Evolutionary conservation across 2,329 filamentous ascomycete genomes (phyloP), one percentile per base, ranked within the genome.

Genomic region (Fusarium sp.): DNA sequence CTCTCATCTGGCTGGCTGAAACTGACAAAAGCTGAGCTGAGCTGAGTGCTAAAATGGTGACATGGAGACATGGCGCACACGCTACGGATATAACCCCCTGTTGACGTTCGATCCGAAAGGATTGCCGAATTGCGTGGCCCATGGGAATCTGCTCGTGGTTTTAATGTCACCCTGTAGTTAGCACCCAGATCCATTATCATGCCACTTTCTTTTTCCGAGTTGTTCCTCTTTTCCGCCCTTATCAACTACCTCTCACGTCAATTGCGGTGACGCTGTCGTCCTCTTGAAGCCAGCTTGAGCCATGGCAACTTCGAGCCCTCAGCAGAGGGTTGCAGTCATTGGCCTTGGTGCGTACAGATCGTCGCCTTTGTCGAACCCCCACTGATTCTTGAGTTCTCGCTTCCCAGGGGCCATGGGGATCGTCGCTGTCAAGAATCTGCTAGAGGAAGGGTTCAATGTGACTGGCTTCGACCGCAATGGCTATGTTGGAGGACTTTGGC

Each of bases 401-500:
- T 54, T 59, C 20, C 8, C 68, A 82, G 82, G 83, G 16, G 81
- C 81, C 18, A 78, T 82, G 57, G 84, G 84, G 48, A 79, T 85
- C 23, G 82, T 83, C 9, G 77, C 83, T 7, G 77, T 85, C 60
- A 87, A 87, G 76, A 83, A 83, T 41, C 71, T 87, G 20, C 73
- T 82, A 3, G 85, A 87, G 66, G 84, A 85, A 75, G 84, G 85
- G 10, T 87, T 86, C 61, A 75, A 85, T 11, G 85, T 82, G 6
- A 80, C 82, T 1, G 85, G 82, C 3, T 87, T 87, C 54, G 86
- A 87, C 57, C 78, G 81, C 32, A 84, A 83, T 64, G 67, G 75
- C 52, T 82, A 82, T 64, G 75, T 86, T 20, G 85, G 85, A 11
- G 85, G 85, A 0, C 74, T 87, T 1, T 87, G 85, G 85, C 80